phyloP scores from a whole-genome alignment of 306 rosid genomes.

The Lagenaria siceraria region DNA sequence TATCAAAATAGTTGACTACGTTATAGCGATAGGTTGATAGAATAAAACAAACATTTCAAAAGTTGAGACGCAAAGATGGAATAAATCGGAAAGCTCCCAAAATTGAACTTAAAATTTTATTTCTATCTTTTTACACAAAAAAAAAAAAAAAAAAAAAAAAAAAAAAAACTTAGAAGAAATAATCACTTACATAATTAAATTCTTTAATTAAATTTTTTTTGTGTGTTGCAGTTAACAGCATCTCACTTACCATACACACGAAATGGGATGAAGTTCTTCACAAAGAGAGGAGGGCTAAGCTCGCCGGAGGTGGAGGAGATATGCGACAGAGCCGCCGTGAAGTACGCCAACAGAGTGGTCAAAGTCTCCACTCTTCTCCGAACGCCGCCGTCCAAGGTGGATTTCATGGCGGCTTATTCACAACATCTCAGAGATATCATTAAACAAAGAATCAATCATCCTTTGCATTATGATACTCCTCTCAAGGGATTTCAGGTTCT shows the following conservation, averaged over 20 bases:
- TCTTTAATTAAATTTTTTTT: neutral
- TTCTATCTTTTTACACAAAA: too few relatives aligned
- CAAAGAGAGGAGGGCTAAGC: constrained; percentile 67
- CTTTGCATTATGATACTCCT: constrained; percentile 65
- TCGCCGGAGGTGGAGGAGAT: constrained; percentile 67
- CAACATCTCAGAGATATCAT: constrained; percentile 58
- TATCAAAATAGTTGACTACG: too few relatives aligned
- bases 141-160: too few relatives aligned
- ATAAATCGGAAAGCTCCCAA: too few relatives aligned
- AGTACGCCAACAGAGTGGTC: constrained; percentile 55
- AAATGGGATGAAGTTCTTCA: constrained; percentile 78
- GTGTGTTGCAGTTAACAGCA: constrained; percentile 62
- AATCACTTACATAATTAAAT: too few relatives aligned
- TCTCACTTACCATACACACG: constrained; percentile 88
- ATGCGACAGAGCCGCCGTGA: constrained; percentile 62
- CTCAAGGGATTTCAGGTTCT: constrained; percentile 76
- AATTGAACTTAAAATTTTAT: too few relatives aligned
- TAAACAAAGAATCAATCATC: constrained; percentile 67
- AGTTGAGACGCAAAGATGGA: neutral
- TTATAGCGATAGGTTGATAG: too few relatives aligned
- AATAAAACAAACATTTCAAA: neutral
- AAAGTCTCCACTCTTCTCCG: constrained; percentile 50
- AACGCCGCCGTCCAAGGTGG: constrained; percentile 35
- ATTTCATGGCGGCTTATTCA: constrained; percentile 74
- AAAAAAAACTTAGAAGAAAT: too few relatives aligned